A percentile compares a stretch with the other conserved stretches of the same genome.
phyloP scores from a whole-genome alignment of 768 basidiomycete species.

The Albatrellus ellisii region DNA sequence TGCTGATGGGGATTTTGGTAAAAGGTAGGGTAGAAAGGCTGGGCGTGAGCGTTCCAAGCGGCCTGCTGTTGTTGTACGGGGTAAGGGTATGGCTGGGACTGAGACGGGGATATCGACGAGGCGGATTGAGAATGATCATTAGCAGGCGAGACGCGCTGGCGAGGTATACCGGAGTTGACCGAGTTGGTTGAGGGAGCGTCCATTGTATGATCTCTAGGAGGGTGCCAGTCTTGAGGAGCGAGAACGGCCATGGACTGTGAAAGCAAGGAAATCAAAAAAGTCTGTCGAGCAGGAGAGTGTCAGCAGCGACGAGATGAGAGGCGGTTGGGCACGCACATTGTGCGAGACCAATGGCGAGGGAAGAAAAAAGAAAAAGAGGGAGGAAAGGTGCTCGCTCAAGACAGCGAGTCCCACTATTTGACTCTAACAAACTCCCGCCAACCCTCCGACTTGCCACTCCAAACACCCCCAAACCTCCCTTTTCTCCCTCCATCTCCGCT shows the following conservation, averaged over 20 bases:
- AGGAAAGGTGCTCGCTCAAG: neutral
- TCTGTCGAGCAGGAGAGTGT: neutral
- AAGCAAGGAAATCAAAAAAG: constrained; percentile 3
- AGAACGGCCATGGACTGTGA: constrained; percentile 59
- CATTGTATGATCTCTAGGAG: constrained; percentile 51
- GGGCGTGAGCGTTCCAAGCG: constrained; percentile 55
- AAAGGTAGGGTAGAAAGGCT: constrained; percentile 68
- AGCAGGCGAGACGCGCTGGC: constrained; percentile 48
- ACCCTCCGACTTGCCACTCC: too few species aligned
- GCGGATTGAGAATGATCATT: constrained; percentile 32
- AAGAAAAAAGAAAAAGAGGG: neutral
- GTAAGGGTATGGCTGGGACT: constrained; percentile 43
- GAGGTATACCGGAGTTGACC: constrained; percentile 26
- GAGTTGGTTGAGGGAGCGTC: constrained; percentile 30
- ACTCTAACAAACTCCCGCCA: too few species aligned
- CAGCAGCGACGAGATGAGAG: constrained; percentile 3
- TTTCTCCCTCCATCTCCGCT: too few species aligned
- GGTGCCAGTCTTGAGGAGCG: constrained; percentile 65
- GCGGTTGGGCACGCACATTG: constrained; percentile 4
- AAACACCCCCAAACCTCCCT: too few species aligned
- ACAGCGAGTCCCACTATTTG: too few species aligned
- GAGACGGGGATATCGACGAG: constrained; percentile 21
- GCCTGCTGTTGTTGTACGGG: constrained; percentile 63
- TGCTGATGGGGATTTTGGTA: constrained; percentile 62
- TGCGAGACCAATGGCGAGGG: neutral